These are phyloP conservation scores for Claviceps sp. DNA, from an alignment of 2,329 filamentous ascomycete genomes.

Conservation along the genomic window DNA sequence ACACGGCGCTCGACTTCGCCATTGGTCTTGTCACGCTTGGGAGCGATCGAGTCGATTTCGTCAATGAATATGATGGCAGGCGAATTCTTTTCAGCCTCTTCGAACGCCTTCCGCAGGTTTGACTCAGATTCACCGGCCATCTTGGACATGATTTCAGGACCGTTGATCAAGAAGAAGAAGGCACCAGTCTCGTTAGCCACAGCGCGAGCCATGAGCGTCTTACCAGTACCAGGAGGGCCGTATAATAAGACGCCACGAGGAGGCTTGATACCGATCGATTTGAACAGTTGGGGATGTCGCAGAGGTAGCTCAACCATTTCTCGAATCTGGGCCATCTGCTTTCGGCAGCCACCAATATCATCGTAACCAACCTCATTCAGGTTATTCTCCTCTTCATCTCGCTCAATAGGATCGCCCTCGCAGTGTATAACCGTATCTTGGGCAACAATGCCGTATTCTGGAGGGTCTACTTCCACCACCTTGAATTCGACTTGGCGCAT, in stretches of 20 bases:
- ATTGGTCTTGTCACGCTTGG: constrained; percentile 99
- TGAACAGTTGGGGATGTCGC: constrained; percentile 96
- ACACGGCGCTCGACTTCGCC: constrained; percentile 98
- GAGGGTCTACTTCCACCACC: constrained; percentile 95
- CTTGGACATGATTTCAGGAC: constrained; percentile 99
- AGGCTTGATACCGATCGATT: constrained; percentile 99
- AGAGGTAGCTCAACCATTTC: constrained; percentile 96
- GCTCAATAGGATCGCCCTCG: constrained; percentile 76
- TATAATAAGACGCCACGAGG: constrained; percentile 94
- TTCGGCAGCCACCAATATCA: constrained; percentile 97
- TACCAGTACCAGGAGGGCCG: constrained; percentile 96
- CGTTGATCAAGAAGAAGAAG: constrained; percentile 99
- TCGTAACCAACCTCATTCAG: constrained; percentile 98
- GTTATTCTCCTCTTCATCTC: constrained; percentile 98
- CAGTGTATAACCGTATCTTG: constrained; percentile 99
- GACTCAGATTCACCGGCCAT: constrained; percentile 99
- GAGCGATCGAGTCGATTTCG: constrained; percentile 97
- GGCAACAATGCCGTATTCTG: constrained; percentile 96
- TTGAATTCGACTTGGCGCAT: constrained; percentile 99
- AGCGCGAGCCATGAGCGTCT: constrained; percentile 96
- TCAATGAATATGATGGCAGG: constrained; percentile 99
- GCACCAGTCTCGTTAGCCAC: constrained; percentile 98
- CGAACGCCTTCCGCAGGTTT: constrained; percentile 96
- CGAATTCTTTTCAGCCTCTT: constrained; percentile 98
- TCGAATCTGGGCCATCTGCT: constrained; percentile 99